Conservation (phyloP, 2,329 filamentous ascomycete species). For the Myrmaecium sp. region DNA sequence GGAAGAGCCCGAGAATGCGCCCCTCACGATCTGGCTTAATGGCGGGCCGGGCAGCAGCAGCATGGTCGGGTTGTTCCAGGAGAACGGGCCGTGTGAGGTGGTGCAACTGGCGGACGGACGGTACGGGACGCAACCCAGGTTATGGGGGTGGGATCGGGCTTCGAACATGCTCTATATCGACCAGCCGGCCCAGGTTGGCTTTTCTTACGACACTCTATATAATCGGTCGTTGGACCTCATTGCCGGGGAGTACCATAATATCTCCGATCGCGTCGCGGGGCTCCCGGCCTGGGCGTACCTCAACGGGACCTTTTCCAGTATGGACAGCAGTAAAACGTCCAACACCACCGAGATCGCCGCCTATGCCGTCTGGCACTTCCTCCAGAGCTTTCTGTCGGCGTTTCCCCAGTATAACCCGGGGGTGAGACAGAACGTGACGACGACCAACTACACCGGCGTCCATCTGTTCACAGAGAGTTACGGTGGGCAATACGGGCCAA, state of each 20-base stretch:
- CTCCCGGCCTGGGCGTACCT: constrained; percentile 25
- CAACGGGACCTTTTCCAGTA: constrained; percentile 50
- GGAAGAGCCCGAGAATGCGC: constrained; percentile 32
- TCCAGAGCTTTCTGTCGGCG: constrained; percentile 41
- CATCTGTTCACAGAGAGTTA: constrained; percentile 55
- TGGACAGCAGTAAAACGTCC: constrained; percentile 30
- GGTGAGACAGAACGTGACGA: constrained; percentile 17
- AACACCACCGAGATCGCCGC: constrained; percentile 41
- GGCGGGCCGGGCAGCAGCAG: constrained; percentile 50
- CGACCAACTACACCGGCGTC: constrained; percentile 33
- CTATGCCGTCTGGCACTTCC: constrained; percentile 46
- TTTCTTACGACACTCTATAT: constrained; percentile 47
- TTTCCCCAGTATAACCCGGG: constrained; percentile 43
- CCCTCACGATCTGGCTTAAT: constrained; percentile 44
- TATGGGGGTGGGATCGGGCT: constrained; percentile 49
- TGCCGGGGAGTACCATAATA: too few species aligned
- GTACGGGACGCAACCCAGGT: constrained; percentile 38
- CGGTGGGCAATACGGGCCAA: constrained; percentile 52
- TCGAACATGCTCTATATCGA: constrained; percentile 43
- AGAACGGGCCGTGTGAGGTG: constrained; percentile 34
- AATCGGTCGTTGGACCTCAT: too few species aligned
- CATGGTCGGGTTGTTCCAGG: constrained; percentile 46
- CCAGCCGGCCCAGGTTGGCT: constrained; percentile 53
- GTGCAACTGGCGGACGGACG: constrained; percentile 24
- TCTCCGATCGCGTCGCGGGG: constrained; percentile 20